Evolutionary conservation across 2,329 filamentous ascomycete species (phyloP).

Genomic region (Xylariaceae sp.): DNA sequence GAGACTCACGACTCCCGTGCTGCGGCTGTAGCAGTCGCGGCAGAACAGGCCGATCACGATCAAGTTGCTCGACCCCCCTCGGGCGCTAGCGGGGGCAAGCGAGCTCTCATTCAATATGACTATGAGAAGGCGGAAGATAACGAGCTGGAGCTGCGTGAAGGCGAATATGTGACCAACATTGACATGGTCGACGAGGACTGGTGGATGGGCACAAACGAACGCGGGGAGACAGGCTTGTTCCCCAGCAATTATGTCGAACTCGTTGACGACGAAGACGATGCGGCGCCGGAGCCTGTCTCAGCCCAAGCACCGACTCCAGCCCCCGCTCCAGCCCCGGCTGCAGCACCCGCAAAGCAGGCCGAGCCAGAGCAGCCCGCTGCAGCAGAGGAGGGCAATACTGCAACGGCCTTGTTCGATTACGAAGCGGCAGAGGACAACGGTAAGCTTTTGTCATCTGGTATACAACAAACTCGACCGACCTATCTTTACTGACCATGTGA

Average conservation of each 20-base stretch:
- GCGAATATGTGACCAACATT: conserved; percentile 83
- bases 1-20: conserved; percentile 56
- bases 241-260: conserved; percentile 96
- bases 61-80: conserved; percentile 32
- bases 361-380: conserved; percentile 35
- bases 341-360: conserved; percentile 21
- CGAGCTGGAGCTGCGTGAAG: conserved; percentile 85
- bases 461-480: neutral
- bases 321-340: conserved; percentile 33
- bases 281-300: conserved; percentile 25
- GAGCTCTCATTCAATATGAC: conserved; percentile 82
- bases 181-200: conserved; percentile 98
- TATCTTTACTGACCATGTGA: conserved; percentile 37
- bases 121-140: conserved; percentile 98
- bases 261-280: conserved; percentile 51
- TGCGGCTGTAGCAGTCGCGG: conserved; percentile 50
- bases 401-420: conserved; percentile 89
- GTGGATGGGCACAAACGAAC: conserved; percentile 92
- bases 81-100: conserved; percentile 51
- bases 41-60: conserved; percentile 38
- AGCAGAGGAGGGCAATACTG: conserved; percentile 52
- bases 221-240: conserved; percentile 84
- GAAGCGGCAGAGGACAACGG: conserved; percentile 94
- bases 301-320: conserved; percentile 35
- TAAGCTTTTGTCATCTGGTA: conserved; percentile 30